Evolutionary conservation across 305 asterid species (phyloP), one percentile per base, ranked within the genome.

Genomic region (Ajuga reptans): DNA sequence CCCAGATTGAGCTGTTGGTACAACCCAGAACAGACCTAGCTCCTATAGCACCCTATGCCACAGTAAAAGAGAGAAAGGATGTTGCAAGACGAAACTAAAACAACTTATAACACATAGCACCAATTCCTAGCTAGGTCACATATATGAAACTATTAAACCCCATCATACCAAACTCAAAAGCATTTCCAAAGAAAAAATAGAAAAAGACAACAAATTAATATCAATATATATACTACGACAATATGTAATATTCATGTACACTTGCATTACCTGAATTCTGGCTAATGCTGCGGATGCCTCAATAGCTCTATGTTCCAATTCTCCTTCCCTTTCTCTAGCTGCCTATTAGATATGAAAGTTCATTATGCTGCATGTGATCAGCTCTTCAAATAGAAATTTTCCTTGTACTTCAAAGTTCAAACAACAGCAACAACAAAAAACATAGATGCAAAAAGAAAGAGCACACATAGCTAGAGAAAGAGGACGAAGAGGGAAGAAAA

Each of bases 311-410:
- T 89, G 99, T 84, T 91, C 98, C 83, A 94, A 72, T 74, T 94
- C 99, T 46, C 88, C 98, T 82, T 91, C 99, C 85, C 98, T 89
- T 82, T 89, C 99, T 89, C 95, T 89, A 78, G 91, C 86, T 66
- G 97, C 92, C 99, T 94, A 72, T 71, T 73, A 79, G 68, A 82
- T 66, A 51, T 33, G 58, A 69, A 73, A 57, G 64, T 75, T 72
- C 70, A 82, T 29, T 68, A 62, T 70, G 16, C 47, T 51, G 46
- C 51, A 77, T 63, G 56, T n/a, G 49, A 75, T 60, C 29, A 75
- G 6, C 64, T 62, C 41, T 34, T 50, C 57, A 39, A 45, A 57
- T 27, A 61, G 24, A 53, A 76, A 77, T 60, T 14, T 73, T 59
- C 56, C 31, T 49, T 27, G 54, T 21, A 58, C 60, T 18, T 50